Evolutionary conservation across 2,329 filamentous ascomycete genomes (phyloP).

Genomic region (Neopestalotiopsis rosae): DNA sequence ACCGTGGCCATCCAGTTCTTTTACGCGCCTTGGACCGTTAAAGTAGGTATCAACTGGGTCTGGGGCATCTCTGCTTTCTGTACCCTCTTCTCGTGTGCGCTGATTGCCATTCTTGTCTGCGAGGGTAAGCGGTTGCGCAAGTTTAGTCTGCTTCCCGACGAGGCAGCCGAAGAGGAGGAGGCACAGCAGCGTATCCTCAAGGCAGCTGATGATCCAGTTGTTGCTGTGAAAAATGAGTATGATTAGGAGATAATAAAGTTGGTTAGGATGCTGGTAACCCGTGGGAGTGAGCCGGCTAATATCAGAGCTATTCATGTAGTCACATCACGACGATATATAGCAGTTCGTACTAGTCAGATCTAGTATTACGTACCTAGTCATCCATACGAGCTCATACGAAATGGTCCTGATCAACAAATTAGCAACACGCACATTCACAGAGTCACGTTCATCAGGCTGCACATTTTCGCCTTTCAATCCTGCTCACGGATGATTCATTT

Average conservation of each 20-base stretch:
- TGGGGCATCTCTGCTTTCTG: slow-evolving; percentile 3
- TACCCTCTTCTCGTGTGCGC: neutral
- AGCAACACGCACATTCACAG: too few species aligned
- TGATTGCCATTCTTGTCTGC: neutral
- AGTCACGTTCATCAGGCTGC: too few species aligned
- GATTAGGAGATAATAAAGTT: neutral
- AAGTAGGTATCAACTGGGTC: slow-evolving; percentile 4
- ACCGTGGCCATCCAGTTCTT: slow-evolving; percentile 8
- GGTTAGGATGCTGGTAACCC: neutral
- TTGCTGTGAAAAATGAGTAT: neutral
- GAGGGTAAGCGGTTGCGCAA: neutral
- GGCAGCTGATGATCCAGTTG: neutral
- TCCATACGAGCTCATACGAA: too few species aligned
- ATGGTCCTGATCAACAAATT: too few species aligned
- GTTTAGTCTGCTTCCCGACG: neutral
- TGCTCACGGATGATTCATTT: too few species aligned
- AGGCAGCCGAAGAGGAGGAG: slow-evolving; percentile 2
- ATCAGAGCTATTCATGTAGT: too few species aligned
- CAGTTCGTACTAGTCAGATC: too few species aligned
- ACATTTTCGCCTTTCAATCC: too few species aligned
- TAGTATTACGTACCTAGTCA: too few species aligned
- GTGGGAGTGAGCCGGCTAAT: neutral
- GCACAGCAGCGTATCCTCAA: neutral
- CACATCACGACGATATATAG: too few species aligned
- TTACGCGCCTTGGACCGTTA: neutral